Evolutionary conservation across 495 filamentous ascomycete species (phyloP).

Genomic region (Neurospora sp.): DNA sequence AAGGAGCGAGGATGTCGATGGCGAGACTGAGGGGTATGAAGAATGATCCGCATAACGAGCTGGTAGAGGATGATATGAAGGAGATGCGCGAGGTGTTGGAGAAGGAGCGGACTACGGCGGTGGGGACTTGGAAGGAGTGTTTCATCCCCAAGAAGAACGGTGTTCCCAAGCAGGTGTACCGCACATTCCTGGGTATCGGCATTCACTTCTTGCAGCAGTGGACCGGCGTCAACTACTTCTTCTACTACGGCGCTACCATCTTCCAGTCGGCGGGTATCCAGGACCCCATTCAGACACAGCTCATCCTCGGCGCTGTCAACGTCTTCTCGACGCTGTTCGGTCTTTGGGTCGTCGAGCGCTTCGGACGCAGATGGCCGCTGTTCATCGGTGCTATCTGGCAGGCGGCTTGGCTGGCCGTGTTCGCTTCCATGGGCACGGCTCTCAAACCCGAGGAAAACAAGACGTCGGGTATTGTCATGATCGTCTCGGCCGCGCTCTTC

Average conservation of each 20-base stretch:
- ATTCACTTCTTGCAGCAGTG: constrained; percentile 63
- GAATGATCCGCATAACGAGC: constrained; percentile 41
- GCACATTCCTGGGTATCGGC: constrained; percentile 54
- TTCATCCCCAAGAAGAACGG: constrained; percentile 37
- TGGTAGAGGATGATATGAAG: constrained; percentile 52
- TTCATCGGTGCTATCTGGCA: constrained; percentile 58
- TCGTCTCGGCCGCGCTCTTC: constrained; percentile 67
- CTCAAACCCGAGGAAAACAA: constrained; percentile 38
- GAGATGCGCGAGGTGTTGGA: constrained; percentile 60
- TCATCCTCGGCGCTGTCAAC: constrained; percentile 65
- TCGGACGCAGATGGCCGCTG: constrained; percentile 55
- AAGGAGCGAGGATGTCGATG: constrained; percentile 52
- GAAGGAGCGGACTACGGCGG: constrained; percentile 40
- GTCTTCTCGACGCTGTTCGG: constrained; percentile 56
- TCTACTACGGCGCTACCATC: constrained; percentile 46
- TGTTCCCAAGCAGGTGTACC: constrained; percentile 55
- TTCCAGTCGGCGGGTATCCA: constrained; percentile 53
- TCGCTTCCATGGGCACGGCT: constrained; percentile 49
- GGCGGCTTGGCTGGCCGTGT: constrained; percentile 58
- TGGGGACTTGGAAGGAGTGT: constrained; percentile 45
- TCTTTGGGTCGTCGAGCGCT: constrained; percentile 57
- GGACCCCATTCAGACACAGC: constrained; percentile 55
- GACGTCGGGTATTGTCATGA: constrained; percentile 54
- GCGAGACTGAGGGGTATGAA: constrained; percentile 55
- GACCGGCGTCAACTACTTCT: constrained; percentile 51